Evolutionary conservation across 371 early-diverging fungal species (phyloP), one percentile per base, ranked within the genome.

Genomic region (Haplosporangium sp.): DNA sequence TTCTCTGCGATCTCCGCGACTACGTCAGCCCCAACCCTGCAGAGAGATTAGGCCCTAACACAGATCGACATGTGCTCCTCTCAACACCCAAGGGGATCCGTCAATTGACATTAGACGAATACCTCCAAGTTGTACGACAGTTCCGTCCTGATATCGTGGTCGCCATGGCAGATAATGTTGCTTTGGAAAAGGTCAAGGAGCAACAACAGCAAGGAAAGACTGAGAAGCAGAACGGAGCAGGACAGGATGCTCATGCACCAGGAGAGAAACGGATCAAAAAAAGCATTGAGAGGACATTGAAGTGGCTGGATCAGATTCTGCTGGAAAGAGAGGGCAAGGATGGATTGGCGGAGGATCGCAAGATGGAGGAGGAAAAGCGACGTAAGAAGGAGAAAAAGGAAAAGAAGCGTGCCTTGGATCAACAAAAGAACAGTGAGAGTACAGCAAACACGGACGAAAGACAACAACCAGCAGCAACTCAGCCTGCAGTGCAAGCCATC

Each of bases 1-100:
- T 90, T 14, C 81, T 90, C 40, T 86, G 91, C 52, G 92, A 94
- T 66, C 68, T 89, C n/a, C 86, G 90, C n/a, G 94, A 94, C 69
- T 86, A 90, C 6, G 11, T n/a, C n/a, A n/a, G 10, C 11, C 53
- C 38, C 20, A 21, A 67, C 5, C 79, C 82, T 12, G 18, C 81
- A 8, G 66, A 56, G 6, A 83, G 85, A 5, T 57, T 83, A 5
- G 74, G 88, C 6, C 79, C 84, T 67, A 87, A 90, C 45, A 87
- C 89, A 10, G 92, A 92, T 61, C 88, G 89, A 61, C 88, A 84
- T 64, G 86, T 92, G 47, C 86, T 86, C 5, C 83, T 92, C 7
- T 86, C 87, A 52, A 90, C 93, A 0, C 85, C 83, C 47, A 92
- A 90, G 41, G 94, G 94, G 51, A 83, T 88, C 6, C 86, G 90